Evolutionary conservation across 352 stramenopile species (phyloP), one percentile per base, ranked within the genome.

Genomic region (Thalassiosira hispida): DNA sequence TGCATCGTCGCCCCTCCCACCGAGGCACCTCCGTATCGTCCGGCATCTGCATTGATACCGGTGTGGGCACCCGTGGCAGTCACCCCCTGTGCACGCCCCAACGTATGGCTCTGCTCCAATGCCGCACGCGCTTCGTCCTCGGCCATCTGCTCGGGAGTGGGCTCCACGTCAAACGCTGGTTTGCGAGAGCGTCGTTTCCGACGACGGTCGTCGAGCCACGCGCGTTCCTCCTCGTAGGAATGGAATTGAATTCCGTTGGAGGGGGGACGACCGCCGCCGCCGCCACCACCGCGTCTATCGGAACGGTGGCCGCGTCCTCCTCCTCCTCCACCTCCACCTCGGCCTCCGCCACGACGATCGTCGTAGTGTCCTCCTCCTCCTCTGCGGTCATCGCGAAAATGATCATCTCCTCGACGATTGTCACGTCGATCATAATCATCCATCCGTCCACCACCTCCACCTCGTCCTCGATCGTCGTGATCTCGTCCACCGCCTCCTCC

Each of bases 181-280:
- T 76, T 70, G 22, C 89, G 70, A 0, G 72, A 66, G n/a, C 82
- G 69, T n/a, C 89, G 77, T 57, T 90, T 90, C 8, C 85, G 64
- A 25, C 86, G 77, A 38, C 86, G 82, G 14, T 91, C 78, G 20
- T 88, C 73, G 2, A 91, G 78, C 86, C 86, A 94, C 0, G 81
- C 85, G 22, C 67, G 60, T 82, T 94, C 89, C 71, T 94, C 86
- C 81, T 92, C 83, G 40, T 80, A 91, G 6, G 86, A 92, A 25
- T 87, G 72, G 40, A 77, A 79, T 42, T 77, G 42, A 33, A 68
- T 69, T 18, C 70, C 53, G 47, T 40, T 47, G 52, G 55, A 55
- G 18, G 65, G 56, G 18, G 49, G 44, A 1, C 44, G 55, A n/a
- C 49, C 61, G 14, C 55, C 64, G 4, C 69, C 23, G 27, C 59